Evolutionary conservation across 2,329 filamentous ascomycete genomes (phyloP).

Genomic region (Aspergillus proliferans): DNA sequence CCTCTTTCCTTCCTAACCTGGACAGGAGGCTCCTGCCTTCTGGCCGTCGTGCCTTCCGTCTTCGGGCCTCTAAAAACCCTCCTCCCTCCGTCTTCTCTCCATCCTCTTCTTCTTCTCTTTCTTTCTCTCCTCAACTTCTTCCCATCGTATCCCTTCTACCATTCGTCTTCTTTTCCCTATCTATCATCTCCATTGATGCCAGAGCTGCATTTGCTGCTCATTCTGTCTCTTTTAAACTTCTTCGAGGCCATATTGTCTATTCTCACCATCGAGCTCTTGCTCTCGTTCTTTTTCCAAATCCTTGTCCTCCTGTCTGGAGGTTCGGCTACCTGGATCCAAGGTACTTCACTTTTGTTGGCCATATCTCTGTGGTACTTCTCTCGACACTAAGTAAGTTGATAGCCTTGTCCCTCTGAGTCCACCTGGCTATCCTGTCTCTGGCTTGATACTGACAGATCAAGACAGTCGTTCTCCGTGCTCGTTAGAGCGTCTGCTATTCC

Average conservation of each 20-base stretch:
- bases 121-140: constrained; percentile 1
- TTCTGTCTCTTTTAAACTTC: background rate
- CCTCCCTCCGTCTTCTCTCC: background rate
- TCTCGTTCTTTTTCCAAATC: background rate
- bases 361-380: background rate
- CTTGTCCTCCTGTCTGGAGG: background rate
- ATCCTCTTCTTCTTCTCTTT: constrained; percentile 1
- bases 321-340: background rate
- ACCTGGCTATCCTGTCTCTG: background rate
- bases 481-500: constrained; percentile 1
- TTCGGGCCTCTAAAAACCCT: background rate
- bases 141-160: constrained; percentile 1
- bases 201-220: background rate
- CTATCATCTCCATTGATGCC: background rate
- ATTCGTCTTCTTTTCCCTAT: background rate
- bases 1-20: background rate
- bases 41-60: background rate
- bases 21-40: background rate
- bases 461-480: background rate
- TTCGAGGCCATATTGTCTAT: background rate
- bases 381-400: constrained; percentile 1
- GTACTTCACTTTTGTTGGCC: background rate
- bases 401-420: background rate
- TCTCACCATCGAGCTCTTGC: background rate
- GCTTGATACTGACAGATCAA: background rate